Evolutionary conservation across 768 basidiomycete species (phyloP).

Genomic region (Suillus bovinus): DNA sequence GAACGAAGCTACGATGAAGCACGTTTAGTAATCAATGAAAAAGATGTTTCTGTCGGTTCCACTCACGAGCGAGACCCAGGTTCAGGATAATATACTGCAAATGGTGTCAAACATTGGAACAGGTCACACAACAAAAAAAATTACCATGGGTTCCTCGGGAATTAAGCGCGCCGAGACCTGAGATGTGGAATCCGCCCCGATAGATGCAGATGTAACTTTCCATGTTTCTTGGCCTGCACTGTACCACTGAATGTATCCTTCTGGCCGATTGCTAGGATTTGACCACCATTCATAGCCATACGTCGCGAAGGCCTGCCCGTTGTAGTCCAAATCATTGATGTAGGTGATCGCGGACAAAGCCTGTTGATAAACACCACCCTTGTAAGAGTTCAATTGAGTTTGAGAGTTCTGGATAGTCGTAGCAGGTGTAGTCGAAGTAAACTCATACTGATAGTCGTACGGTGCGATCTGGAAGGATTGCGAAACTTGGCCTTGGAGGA

Average conservation of each 20-base stretch:
- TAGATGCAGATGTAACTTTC: constrained; percentile 62
- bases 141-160: constrained; percentile 92
- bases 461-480: constrained; percentile 84
- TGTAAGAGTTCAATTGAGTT: constrained; percentile 65
- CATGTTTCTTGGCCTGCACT: constrained; percentile 67
- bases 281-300: constrained; percentile 86
- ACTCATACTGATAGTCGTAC: constrained; percentile 69
- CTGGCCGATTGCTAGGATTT: constrained; percentile 58
- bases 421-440: constrained; percentile 51
- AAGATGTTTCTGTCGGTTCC: neutral
- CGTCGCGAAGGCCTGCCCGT: constrained; percentile 50
- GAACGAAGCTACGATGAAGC: constrained; percentile 51
- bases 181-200: constrained; percentile 63
- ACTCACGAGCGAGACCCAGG: constrained; percentile 71
- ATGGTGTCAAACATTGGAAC: constrained; percentile 13
- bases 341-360: constrained; percentile 66
- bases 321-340: constrained; percentile 57
- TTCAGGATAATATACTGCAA: constrained; percentile 81
- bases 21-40: constrained; percentile 4
- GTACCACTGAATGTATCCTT: constrained; percentile 88
- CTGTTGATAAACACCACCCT: constrained; percentile 73
- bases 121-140: constrained; percentile 25
- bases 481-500: constrained; percentile 64
- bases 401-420: constrained; percentile 52
- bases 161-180: constrained; percentile 66